Base-by-base conservation (phyloP, 768 basidiomycete species). In the Russula abietina region DNA sequence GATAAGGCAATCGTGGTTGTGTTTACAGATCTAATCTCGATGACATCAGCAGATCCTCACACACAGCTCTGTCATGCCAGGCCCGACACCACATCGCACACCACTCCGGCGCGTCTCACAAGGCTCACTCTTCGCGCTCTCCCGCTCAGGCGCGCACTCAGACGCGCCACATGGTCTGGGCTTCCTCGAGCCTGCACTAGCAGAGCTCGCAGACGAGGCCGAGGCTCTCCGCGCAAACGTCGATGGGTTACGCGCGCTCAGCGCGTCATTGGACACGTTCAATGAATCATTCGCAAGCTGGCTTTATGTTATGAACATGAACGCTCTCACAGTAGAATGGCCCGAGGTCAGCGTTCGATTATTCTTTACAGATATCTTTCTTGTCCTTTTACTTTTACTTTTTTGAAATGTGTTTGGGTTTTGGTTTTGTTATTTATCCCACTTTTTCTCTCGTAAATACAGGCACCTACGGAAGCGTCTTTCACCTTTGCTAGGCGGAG, bases 281-380 rank as follows among this genome's bases (percentile, higher is more conserved):
- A 97, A 97, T 72, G 94, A 98, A 74, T 84, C 86, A 16, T 96
- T 98, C 70, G 89, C 94, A 16, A 92, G 90, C 71, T 95, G 86
- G 82, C 74, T 96, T 12, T 95, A 94, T 71, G 84, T 87, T 26
- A 87, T 95, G 84, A 88, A 91, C 71, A 96, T 98, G 92, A 93
- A 95, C 71, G 86, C 92, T 2, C 81, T 96, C 60, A 93, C 93
- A n/a, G 86, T 86, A 0, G 94, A 97, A 71, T 97, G 93, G 93
- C 85, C 83, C 0, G 88, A 94, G 80, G 92, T 87, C 4, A 46
- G 65, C 61, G 79, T 68, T 19, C 9, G 2, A 24, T 32, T 12
- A n/a, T 9, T 46, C 3, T 4, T 19, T 22, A 1, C 7, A 9
- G n/a, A n/a, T n/a, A n/a, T n/a, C n/a, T 45, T 19, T 41, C 19